These are phyloP conservation scores for Aspergillus eucalypticola DNA, from an alignment of 2,329 filamentous ascomycete species.

Conservation along the genomic window DNA sequence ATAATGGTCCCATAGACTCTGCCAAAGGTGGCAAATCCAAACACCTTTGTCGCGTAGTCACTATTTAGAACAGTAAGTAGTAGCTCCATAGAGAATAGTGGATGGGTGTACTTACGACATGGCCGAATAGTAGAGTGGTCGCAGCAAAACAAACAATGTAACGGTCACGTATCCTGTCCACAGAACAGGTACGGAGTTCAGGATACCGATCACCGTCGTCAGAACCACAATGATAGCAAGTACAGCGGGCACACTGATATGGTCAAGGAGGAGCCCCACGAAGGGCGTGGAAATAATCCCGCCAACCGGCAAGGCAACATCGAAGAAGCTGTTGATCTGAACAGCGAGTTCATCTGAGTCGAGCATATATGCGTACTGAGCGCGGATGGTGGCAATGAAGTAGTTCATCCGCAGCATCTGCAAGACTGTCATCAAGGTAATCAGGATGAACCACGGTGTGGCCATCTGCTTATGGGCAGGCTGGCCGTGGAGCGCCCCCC, in stretches of 20 bases:
- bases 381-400: slow-evolving; percentile 82
- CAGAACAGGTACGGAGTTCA: slow-evolving; percentile 70
- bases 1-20: slow-evolving; percentile 91
- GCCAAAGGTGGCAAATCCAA: slow-evolving; percentile 87
- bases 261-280: slow-evolving; percentile 78
- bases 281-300: slow-evolving; percentile 81
- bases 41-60: slow-evolving; percentile 88
- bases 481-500: slow-evolving; percentile 76
- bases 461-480: slow-evolving; percentile 70
- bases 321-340: slow-evolving; percentile 79
- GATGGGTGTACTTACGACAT: slow-evolving; percentile 59
- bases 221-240: slow-evolving; percentile 68
- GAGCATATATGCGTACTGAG: slow-evolving; percentile 79
- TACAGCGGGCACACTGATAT: slow-evolving; percentile 70
- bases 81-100: neutral
- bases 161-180: slow-evolving; percentile 72
- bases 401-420: slow-evolving; percentile 87
- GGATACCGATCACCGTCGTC: slow-evolving; percentile 71
- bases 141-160: slow-evolving; percentile 78
- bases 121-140: slow-evolving; percentile 87
- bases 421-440: slow-evolving; percentile 76
- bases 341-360: slow-evolving; percentile 61
- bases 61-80: slow-evolving; percentile 30
- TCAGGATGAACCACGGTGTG: slow-evolving; percentile 84
- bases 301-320: slow-evolving; percentile 75